A percentile compares a stretch with the other conserved stretches of the same genome.
Evolutionary conservation across 768 basidiomycete genomes (phyloP).

Genomic region (Lactarius sp.): DNA sequence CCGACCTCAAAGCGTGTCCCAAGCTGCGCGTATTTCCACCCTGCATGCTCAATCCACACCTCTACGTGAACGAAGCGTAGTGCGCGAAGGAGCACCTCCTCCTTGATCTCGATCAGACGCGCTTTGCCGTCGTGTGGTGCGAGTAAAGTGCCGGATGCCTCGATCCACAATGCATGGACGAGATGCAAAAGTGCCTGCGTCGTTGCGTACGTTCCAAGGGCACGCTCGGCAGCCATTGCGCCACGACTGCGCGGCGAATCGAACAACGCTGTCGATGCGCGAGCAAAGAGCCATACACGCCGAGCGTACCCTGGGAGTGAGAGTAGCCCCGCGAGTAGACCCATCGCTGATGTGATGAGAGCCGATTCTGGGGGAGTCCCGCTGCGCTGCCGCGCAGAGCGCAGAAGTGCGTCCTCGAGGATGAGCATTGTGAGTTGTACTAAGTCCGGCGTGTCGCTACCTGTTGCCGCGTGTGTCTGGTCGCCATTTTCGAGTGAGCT

Average conservation of each 20-base stretch:
- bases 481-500: slow-evolving; percentile 57
- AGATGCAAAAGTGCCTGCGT: slow-evolving; percentile 75
- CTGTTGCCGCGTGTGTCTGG: slow-evolving; percentile 42
- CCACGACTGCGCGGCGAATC: slow-evolving; percentile 61
- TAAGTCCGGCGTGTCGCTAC: slow-evolving; percentile 59
- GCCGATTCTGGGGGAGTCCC: slow-evolving; percentile 46
- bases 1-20: slow-evolving; percentile 84
- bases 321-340: slow-evolving; percentile 72
- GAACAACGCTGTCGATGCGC: slow-evolving; percentile 73
- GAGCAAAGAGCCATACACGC: slow-evolving; percentile 84
- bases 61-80: slow-evolving; percentile 76
- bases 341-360: slow-evolving; percentile 76
- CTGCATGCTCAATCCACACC: slow-evolving; percentile 80
- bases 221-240: slow-evolving; percentile 62
- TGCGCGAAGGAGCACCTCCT: slow-evolving; percentile 78
- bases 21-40: slow-evolving; percentile 82
- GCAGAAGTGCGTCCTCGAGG: slow-evolving; percentile 68
- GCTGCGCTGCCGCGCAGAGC: slow-evolving; percentile 37
- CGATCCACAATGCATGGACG: slow-evolving; percentile 67
- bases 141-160: slow-evolving; percentile 55
- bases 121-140: slow-evolving; percentile 49
- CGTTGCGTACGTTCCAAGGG: slow-evolving; percentile 74
- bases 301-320: slow-evolving; percentile 70
- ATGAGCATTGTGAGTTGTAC: slow-evolving; percentile 79
- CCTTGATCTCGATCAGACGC: slow-evolving; percentile 67